Base-by-base conservation (phyloP, 2,329 filamentous ascomycete species). In the Stromatinia cepivora region DNA sequence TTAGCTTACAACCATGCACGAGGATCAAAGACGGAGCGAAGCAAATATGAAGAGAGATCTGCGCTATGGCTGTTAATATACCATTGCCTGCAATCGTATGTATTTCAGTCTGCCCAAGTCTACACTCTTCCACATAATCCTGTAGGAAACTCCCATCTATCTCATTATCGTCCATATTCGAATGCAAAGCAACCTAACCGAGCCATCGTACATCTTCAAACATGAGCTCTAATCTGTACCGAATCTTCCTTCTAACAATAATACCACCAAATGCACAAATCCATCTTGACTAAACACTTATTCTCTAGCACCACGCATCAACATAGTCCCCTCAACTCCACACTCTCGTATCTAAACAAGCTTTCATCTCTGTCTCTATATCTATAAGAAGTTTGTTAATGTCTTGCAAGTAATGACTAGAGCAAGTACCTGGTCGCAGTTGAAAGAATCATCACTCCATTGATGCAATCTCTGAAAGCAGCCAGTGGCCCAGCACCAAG, bases 321-420 rank as follows among this genome's bases (percentile, higher is more conserved):
- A 42, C 7, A 15, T 63, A n/a, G 3, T 9, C n/a, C 50, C 45
- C 31, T 4, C 8, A 63, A 28, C 31, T 17, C 22, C 9, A 28
- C 1, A 52, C 46, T 22, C 34, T n/a, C 46, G 28, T 36, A 22
- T 52, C 46, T 28, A 22, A 50, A 17, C 15, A 39, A 28, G 9
- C 4, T 20, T 52, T 13, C 28, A 15, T 52, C 34, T 25, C 31
- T 17, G 45, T 50, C 42, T 56, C 22, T 52, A 52, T 39, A 39
- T 61, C 46, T 64, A 52, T 52, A 42, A 64, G 61, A 64, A 64
- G 46, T 42, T 52, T 66, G 53, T 66, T 59, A 59, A 58, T 22
- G 52, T 15, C 53, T 22, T 66, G 53, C 64, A 36, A 22, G 53
- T 46, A 39, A 66, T 39, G 53, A 58, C 53, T 50, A 42, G 64